A percentile compares a stretch with the other conserved stretches of the same genome.
Evolutionary conservation across 768 basidiomycete genomes (phyloP).

Genomic region (Piloderma croceum): DNA sequence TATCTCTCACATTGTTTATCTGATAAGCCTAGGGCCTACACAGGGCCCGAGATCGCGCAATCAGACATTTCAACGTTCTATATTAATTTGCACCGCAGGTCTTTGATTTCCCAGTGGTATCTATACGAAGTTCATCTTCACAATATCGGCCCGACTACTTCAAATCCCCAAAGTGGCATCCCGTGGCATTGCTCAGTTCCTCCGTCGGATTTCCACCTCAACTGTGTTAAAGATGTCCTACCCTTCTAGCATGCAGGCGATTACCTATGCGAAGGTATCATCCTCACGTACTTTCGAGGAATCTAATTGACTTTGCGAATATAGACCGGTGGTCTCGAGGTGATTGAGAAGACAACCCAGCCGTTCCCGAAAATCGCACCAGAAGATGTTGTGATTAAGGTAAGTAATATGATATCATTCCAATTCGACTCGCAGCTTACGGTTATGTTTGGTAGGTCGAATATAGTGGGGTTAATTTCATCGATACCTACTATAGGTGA

Average conservation of each 20-base stretch:
- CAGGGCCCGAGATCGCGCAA: no score
- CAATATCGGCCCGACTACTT: no score
- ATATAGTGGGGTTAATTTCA: constrained; percentile 82
- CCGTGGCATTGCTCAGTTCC: constrained; percentile 18
- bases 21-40: no score
- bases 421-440: neutral
- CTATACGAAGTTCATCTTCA: no score
- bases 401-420: no score
- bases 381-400: constrained; percentile 49
- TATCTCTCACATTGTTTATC: no score
- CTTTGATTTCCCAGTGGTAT: no score
- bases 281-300: no score
- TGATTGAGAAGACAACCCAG: constrained; percentile 60
- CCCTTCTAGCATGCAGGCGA: constrained; percentile 61
- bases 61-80: no score
- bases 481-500: constrained; percentile 76
- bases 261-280: constrained; percentile 60
- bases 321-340: constrained; percentile 69
- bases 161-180: no score
- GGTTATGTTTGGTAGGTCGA: constrained; percentile 43
- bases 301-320: no score
- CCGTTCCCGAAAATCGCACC: constrained; percentile 62
- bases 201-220: constrained; percentile 27
- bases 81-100: no score
- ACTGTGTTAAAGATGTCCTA: constrained; percentile 38